These are phyloP conservation scores for Triglochin maritima DNA, from an alignment of 106 monocot species.

Conservation along the genomic window DNA sequence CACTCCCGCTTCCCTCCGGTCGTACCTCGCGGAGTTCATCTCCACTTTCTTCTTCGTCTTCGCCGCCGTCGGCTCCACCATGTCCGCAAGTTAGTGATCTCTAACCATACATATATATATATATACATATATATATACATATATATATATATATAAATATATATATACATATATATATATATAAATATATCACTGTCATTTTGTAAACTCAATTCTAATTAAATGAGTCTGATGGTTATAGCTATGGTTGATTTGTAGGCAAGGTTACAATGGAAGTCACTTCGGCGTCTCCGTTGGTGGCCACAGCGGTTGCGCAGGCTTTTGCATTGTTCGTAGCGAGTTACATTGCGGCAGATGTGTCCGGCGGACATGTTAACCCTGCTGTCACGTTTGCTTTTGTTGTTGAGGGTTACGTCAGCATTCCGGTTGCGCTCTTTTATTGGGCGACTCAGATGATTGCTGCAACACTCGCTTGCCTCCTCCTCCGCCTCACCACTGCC, in stretches of 20 bases:
- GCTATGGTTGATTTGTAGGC: constrained; percentile 22
- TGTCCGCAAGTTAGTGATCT: constrained; percentile 41
- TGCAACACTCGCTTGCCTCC: constrained; percentile 65
- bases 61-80: constrained; percentile 54
- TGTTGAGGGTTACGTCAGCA: constrained; percentile 41
- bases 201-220: too few relatives aligned
- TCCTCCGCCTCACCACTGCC: constrained; percentile 51
- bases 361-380: constrained; percentile 85
- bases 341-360: constrained; percentile 53
- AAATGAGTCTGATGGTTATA: not conserved
- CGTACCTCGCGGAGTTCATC: constrained; percentile 86
- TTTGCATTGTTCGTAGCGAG: constrained; percentile 60
- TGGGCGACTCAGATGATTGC: constrained; percentile 51
- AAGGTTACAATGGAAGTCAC: constrained; percentile 57
- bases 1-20: constrained; percentile 46
- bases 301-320: constrained; percentile 63
- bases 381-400: constrained; percentile 74
- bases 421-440: constrained; percentile 59
- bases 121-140: not conserved
- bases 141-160: not conserved
- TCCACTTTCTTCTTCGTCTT: constrained; percentile 88
- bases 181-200: too few relatives aligned
- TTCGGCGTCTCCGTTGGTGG: constrained; percentile 53
- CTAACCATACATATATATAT: not conserved
- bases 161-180: too few relatives aligned